Evolutionary conservation across 192 early-diverging fungal genomes (phyloP).

Genomic region (Rhizophagus clarus): DNA sequence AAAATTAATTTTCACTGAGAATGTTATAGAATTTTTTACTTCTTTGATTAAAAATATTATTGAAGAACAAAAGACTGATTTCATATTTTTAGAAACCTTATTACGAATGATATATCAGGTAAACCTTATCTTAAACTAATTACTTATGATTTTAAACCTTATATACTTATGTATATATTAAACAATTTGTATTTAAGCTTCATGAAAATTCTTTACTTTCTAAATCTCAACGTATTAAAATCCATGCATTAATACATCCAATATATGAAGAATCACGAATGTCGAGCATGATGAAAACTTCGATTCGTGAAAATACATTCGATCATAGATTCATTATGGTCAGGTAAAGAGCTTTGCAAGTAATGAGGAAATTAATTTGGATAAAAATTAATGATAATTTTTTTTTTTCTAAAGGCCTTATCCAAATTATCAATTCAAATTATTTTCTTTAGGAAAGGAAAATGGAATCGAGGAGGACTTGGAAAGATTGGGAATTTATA

Average conservation of each 20-base stretch:
- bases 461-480: background rate
- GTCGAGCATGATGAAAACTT: background rate
- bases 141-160: no score
- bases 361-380: background rate
- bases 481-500: background rate
- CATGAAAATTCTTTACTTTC: background rate
- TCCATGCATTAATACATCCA: background rate
- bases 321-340: background rate
- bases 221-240: background rate
- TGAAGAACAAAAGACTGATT: background rate
- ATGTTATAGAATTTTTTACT: background rate
- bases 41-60: background rate
- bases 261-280: background rate
- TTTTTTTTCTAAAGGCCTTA: background rate
- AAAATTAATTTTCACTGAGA: background rate
- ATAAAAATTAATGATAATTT: background rate
- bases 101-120: background rate
- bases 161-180: no score
- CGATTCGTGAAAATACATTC: background rate
- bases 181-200: background rate
- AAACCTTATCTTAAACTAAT: background rate
- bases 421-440: background rate
- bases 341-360: background rate
- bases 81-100: background rate
- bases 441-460: background rate